Evolutionary conservation across 768 basidiomycete species (phyloP).

Genomic region (Rhodotorula sphaerocarpa): DNA sequence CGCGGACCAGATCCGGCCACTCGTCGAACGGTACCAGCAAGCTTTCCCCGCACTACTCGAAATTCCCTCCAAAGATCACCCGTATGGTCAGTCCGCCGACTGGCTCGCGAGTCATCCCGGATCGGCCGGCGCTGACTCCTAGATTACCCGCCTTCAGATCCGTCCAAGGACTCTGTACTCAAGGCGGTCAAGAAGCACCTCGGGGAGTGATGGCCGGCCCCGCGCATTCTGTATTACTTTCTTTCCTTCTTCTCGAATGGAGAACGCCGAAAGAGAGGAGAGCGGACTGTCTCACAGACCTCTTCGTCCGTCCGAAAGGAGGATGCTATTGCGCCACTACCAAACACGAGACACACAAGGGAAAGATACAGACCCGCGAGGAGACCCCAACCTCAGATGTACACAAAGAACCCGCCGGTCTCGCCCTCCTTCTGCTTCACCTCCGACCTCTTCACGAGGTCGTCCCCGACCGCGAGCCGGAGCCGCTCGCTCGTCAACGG

Average conservation of each 20-base stretch:
- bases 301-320: too few species aligned
- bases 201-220: conserved; percentile 56
- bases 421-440: conserved; percentile 37
- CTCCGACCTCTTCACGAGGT: conserved; percentile 9
- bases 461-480: conserved; percentile 33
- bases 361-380: neutral
- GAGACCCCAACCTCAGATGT: conserved; percentile 19
- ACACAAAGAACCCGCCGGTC: conserved; percentile 35
- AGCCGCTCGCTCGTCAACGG: conserved; percentile 39
- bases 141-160: conserved; percentile 53
- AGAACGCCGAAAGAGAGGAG: too few species aligned
- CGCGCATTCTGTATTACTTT: neutral
- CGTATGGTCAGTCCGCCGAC: conserved; percentile 63
- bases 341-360: neutral
- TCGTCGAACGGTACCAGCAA: conserved; percentile 89
- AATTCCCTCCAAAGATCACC: conserved; percentile 97
- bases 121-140: neutral
- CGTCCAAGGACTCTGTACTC: conserved; percentile 86
- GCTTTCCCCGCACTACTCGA: conserved; percentile 94
- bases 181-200: conserved; percentile 95
- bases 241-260: neutral
- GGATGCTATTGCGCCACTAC: too few species aligned
- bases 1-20: conserved; percentile 91
- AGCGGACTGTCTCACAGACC: too few species aligned
- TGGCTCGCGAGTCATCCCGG: neutral